Evolutionary conservation across 768 basidiomycete species (phyloP).

Genomic region (Hebeloma cylindrosporum): DNA sequence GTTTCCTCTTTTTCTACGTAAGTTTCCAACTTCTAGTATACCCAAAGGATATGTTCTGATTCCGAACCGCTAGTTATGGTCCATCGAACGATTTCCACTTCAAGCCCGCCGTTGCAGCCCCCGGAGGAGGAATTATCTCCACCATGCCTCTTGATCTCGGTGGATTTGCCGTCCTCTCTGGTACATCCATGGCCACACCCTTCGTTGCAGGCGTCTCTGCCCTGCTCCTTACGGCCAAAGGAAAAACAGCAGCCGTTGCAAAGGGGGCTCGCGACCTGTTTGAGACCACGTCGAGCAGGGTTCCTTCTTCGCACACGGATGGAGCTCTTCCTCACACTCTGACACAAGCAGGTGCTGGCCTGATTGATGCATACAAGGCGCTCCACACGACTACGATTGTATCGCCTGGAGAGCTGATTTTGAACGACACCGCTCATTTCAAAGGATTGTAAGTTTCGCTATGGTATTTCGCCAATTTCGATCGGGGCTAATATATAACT

Average conservation of each 20-base stretch:
- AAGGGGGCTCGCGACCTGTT: slow-evolving; percentile 37
- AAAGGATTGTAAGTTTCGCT: slow-evolving; percentile 39
- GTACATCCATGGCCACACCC: slow-evolving; percentile 41
- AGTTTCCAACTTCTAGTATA: slow-evolving; percentile 25
- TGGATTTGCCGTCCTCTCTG: slow-evolving; percentile 37
- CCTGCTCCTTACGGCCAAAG: slow-evolving; percentile 38
- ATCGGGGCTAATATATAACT: too few relatives aligned
- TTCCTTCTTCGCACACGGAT: slow-evolving; percentile 45
- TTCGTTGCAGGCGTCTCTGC: slow-evolving; percentile 43
- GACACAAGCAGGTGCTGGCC: slow-evolving; percentile 53
- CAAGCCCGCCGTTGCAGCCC: slow-evolving; percentile 48
- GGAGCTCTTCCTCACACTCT: slow-evolving; percentile 49
- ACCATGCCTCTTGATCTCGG: slow-evolving; percentile 36
- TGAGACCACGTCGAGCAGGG: slow-evolving; percentile 45
- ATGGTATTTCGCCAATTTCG: too few relatives aligned
- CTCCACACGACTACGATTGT: slow-evolving; percentile 50
- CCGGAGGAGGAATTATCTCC: slow-evolving; percentile 50
- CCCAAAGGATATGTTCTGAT: background rate
- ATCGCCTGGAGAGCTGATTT: slow-evolving; percentile 51
- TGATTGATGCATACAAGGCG: slow-evolving; percentile 58
- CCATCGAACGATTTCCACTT: slow-evolving; percentile 60
- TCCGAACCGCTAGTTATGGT: slow-evolving; percentile 40
- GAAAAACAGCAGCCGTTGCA: slow-evolving; percentile 27
- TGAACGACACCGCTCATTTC: slow-evolving; percentile 65
- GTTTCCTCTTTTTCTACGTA: slow-evolving; percentile 55